Conservation (phyloP, 2,329 filamentous ascomycete genomes). For the Fusarium duplospermum region DNA sequence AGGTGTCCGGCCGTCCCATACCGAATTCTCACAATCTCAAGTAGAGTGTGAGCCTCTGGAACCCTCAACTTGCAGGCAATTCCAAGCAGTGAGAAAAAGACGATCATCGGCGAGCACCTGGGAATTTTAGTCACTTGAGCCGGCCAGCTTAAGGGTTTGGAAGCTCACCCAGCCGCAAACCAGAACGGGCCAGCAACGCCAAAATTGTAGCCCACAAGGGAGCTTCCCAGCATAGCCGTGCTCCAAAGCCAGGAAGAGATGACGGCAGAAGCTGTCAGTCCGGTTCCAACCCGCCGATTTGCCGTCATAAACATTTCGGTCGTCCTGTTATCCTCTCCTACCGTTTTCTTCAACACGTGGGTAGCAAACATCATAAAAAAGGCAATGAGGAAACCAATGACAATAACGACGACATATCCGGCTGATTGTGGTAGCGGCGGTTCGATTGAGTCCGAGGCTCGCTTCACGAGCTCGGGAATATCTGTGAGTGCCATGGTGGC, state of each 20-base stretch:
- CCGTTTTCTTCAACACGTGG: slow-evolving; percentile 58
- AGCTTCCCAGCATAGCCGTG: slow-evolving; percentile 62
- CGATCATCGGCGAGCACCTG: slow-evolving; percentile 64
- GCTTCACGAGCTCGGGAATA: neutral
- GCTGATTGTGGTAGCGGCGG: slow-evolving; percentile 46
- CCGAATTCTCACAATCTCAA: slow-evolving; percentile 64
- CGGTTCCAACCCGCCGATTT: slow-evolving; percentile 62
- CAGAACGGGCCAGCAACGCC: slow-evolving; percentile 67
- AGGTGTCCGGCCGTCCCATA: slow-evolving; percentile 61
- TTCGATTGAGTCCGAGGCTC: slow-evolving; percentile 19
- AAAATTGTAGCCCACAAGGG: slow-evolving; percentile 64
- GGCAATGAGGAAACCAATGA: slow-evolving; percentile 49
- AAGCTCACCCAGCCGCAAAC: slow-evolving; percentile 62
- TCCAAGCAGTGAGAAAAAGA: slow-evolving; percentile 64
- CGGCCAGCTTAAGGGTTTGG: fast-evolving
- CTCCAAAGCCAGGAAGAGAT: slow-evolving; percentile 68
- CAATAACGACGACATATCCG: slow-evolving; percentile 50
- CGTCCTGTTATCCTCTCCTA: slow-evolving; percentile 63
- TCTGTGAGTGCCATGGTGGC: neutral
- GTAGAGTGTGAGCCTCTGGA: slow-evolving; percentile 64
- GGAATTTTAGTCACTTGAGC: fast-evolving
- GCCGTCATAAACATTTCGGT: slow-evolving; percentile 69
- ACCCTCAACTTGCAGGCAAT: slow-evolving; percentile 64
- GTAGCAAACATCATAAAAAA: slow-evolving; percentile 60
- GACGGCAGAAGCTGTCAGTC: slow-evolving; percentile 64